Base-by-base conservation (phyloP, 257 asterid species). In the Capsicum baccatum region DNA sequence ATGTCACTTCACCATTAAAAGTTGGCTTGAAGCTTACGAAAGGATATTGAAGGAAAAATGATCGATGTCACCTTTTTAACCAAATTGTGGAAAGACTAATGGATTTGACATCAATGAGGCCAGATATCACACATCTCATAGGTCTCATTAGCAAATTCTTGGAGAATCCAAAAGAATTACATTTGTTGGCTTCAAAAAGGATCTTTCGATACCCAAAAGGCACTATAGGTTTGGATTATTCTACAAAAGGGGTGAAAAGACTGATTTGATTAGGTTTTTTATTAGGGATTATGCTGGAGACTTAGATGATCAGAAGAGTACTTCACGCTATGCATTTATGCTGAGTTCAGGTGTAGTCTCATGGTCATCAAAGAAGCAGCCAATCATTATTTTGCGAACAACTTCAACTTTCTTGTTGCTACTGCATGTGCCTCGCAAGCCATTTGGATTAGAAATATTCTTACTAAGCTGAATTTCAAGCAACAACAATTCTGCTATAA, bases 251-350 rank as follows among this genome's bases (percentile, higher is more conserved):
- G 58, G 16, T 37, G 60, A 44, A 81, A 10, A 8, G 26, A 8
- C 0, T 6, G 5, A 15, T 35, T 59, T 80, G 63, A 48, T 81
- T 17, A 15, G 59, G 1, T 62, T 54, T 44, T 35, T 8, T 0
- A 44, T 39, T 19, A 62, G 74, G 44, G 84, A 62, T 17, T 81
- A 81, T 62, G 76, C 26, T 81, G 47, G 47, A 35, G 78, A 81
- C 11, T 39, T 81, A 0, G 84, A 47, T 17, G 74, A 60, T 81
- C 4, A 3, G 17, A 60, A 64, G 17, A 62, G 60, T 60, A 81
- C 76, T 14, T 81, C n/a, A 26, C n/a, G 71, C 6, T 81, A 37
- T 33, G 76, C n/a, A 8, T 81, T 62, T 42, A 35, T 81, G 26
- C 17, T 81, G 59, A 59, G 5, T 17, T 17, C 8, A 17, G 12